Evolutionary conservation across 1,284 basidiomycete species (phyloP), one percentile per base, ranked within the genome.

Genomic region (Sparassis latifolia): DNA sequence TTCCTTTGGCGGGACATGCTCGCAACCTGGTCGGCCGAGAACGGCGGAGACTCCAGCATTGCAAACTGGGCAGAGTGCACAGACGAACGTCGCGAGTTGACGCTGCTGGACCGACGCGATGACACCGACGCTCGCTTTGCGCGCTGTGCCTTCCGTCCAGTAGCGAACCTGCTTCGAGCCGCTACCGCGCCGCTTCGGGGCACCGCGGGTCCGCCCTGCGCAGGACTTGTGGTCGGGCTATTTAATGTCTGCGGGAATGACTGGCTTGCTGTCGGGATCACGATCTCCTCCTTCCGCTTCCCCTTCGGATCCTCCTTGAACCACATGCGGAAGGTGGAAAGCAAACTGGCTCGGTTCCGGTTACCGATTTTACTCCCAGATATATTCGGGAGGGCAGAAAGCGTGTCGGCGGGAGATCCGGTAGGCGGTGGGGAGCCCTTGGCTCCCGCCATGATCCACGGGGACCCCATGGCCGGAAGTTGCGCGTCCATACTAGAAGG

Each of bases 221-320:
- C 56, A 5, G 63, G 61, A 37, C 61, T 65, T 0, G 58, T 50
- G 7, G 57, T 52, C 6, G 63, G 50, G 44, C 58, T 60, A 45
- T 51, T 54, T 10, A 56, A 47, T 7, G 58, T 50, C 27, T 47
- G 45, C 20, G 50, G 49, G 47, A 55, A 43, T 53, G 57, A 0
- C 47, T 45, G 6, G 59, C 51, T 4, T 20, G 58, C 54, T 33
- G 60, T 38, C 44, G 51, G 20, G 10, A 60, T 49, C 10, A 54
- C 45, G 3, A 61, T 47, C 32, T 58, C 51, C 46, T 64, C 57
- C 60, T 63, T 76, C 58, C 55, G 69, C 52, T 90, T 91, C 4
- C 86, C 84, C 61, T 87, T 90, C 58, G 75, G 73, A 56, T 90
- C 88, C 55, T 89, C 87, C 52, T 86, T 78, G 66, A 91, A 89